Evolutionary conservation across 208 protist species (phyloP).

Genomic region (Crithidia expoeki): DNA sequence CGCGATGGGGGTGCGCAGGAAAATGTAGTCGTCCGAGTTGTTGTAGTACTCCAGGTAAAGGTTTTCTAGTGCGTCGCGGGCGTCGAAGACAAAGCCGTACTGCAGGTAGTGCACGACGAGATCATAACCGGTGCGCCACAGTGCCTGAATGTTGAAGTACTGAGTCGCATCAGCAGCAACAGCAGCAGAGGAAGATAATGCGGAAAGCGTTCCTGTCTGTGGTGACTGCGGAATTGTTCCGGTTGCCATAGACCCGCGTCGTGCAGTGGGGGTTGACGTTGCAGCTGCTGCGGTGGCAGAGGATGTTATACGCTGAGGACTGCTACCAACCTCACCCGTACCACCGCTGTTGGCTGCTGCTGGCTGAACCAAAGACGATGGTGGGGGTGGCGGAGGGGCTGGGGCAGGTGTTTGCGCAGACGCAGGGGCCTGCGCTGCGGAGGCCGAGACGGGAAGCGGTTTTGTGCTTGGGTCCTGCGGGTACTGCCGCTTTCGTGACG

Average conservation of each 20-base stretch:
- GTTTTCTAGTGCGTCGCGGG: conserved; percentile 40
- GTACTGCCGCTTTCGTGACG: conserved; percentile 25
- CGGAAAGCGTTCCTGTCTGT: background rate
- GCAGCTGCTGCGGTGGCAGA: conserved; percentile 1
- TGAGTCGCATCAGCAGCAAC: background rate
- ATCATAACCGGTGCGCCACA: conserved; percentile 75
- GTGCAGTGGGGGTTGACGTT: background rate
- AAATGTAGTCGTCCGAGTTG: conserved; percentile 84
- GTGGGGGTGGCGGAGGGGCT: background rate
- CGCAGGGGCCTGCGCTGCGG: background rate
- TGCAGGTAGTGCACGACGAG: conserved; percentile 78
- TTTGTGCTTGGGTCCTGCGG: conserved; percentile 36
- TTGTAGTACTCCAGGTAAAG: conserved; percentile 88
- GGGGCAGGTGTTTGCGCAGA: background rate
- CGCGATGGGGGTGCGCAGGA: conserved; percentile 31
- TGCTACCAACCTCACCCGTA: background rate
- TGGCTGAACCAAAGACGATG: too few relatives aligned
- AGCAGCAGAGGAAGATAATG: too few relatives aligned
- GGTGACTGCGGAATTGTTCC: background rate
- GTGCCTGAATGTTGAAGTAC: conserved; percentile 57
- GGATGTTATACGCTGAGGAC: conserved; percentile 3
- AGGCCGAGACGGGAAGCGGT: background rate
- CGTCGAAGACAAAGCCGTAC: conserved; percentile 70
- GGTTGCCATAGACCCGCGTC: background rate
- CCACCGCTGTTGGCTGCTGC: background rate